phyloP scores from a whole-genome alignment of 192 early-diverging fungal genomes.

The Backusella sp. region DNA sequence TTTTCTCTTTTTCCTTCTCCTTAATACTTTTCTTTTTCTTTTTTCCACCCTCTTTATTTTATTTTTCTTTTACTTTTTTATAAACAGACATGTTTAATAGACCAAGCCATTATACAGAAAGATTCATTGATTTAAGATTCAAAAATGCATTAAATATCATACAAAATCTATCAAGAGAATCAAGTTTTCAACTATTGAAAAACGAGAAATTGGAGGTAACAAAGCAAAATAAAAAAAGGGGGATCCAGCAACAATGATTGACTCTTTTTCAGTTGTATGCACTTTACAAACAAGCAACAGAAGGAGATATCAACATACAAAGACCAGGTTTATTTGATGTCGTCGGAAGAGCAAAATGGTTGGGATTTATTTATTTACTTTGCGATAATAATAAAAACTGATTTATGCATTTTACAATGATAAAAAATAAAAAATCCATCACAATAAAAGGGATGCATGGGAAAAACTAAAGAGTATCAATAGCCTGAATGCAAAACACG shows the following conservation, averaged over 20 bases:
- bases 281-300: constrained; percentile 48
- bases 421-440: not conserved
- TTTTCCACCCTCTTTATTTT: not conserved
- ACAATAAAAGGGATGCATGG: constrained; percentile 40
- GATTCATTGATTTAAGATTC: constrained; percentile 17
- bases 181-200: not conserved
- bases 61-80: not conserved
- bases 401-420: not conserved
- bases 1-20: not conserved
- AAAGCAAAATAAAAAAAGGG: not conserved
- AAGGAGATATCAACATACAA: constrained; percentile 37
- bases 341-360: constrained; percentile 45
- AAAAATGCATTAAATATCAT: constrained; percentile 34
- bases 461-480: constrained; percentile 40
- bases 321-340: constrained; percentile 48
- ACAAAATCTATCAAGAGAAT: constrained; percentile 23
- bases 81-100: constrained; percentile 8
- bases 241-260: not conserved
- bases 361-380: not conserved
- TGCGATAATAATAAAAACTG: not conserved
- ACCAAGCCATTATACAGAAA: constrained; percentile 4
- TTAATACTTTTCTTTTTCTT: not conserved
- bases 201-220: constrained; percentile 35
- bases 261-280: constrained; percentile 40
- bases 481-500: constrained; percentile 37